phyloP scores from a whole-genome alignment of 108 stramenopile genomes.

The Stephanodiscus minutulus region DNA sequence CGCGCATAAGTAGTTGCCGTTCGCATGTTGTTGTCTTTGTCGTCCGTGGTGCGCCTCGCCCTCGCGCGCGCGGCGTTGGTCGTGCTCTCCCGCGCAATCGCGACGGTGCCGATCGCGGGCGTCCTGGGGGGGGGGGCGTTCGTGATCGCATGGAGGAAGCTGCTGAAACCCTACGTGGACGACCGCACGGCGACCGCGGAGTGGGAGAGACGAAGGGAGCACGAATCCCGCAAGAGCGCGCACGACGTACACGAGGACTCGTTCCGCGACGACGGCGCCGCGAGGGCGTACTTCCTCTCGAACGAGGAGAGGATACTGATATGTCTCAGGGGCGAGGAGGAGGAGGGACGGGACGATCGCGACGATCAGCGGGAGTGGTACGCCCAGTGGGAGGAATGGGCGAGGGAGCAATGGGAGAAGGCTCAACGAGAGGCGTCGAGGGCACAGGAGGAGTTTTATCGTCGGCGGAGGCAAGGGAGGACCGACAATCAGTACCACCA shows the following conservation, averaged over 20 bases:
- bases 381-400: conserved; percentile 82
- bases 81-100: conserved; percentile 26
- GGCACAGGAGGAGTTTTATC: conserved; percentile 53
- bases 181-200: conserved; percentile 59
- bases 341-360: conserved; percentile 25
- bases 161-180: conserved; percentile 76
- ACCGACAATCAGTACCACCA: conserved; percentile 50
- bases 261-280: conserved; percentile 66
- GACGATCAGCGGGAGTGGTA: conserved; percentile 74
- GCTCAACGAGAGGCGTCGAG: conserved; percentile 41
- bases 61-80: conserved; percentile 14
- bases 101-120: conserved; percentile 63
- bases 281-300: conserved; percentile 52
- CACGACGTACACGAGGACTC: conserved; percentile 27
- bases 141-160: conserved; percentile 74
- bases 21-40: too few species aligned
- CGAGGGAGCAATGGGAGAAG: conserved; percentile 66
- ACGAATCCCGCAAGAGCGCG: conserved; percentile 57
- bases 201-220: conserved; percentile 81
- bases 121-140: conserved; percentile 59
- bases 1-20: too few species aligned
- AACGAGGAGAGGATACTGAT: conserved; percentile 59
- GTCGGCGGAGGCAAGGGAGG: conserved; percentile 47
- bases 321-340: conserved; percentile 54
- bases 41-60: too few species aligned